Conservation (phyloP, 345 rosid genomes). For the Eutrema yunnanense region DNA sequence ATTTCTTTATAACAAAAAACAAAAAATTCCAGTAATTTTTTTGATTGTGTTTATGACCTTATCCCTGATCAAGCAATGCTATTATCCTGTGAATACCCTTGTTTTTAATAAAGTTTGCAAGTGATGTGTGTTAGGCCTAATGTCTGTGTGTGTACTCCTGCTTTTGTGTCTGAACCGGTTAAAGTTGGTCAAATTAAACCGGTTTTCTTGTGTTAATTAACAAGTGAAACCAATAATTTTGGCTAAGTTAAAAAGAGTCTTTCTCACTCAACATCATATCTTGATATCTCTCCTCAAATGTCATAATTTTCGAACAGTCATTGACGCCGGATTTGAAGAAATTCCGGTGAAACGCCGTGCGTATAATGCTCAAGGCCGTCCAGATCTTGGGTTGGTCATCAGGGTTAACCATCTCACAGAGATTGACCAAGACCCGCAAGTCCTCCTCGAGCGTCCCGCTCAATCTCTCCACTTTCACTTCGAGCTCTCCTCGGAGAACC, state of each 20-base stretch:
- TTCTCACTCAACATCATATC: not conserved
- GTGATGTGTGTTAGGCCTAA: not conserved
- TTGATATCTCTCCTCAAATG: conserved; percentile 8
- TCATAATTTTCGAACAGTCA: not conserved
- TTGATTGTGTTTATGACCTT: not conserved
- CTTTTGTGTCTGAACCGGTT: conserved; percentile 3
- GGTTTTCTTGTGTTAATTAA: not conserved
- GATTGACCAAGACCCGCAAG: conserved; percentile 44
- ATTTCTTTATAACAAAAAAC: not conserved
- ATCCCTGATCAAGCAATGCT: not conserved
- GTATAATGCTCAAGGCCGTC: conserved; percentile 64
- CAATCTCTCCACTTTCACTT: conserved; percentile 23
- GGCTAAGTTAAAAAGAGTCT: not conserved
- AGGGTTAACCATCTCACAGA: conserved; percentile 41
- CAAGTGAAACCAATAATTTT: not conserved
- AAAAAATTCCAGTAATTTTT: not conserved
- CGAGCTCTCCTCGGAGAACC: conserved; percentile 23
- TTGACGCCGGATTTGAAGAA: conserved; percentile 3
- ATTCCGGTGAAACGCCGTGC: not conserved
- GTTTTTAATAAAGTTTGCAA: not conserved
- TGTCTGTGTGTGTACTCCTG: no score
- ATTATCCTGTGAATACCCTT: not conserved
- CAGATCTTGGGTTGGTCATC: conserved; percentile 57
- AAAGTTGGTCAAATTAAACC: not conserved
- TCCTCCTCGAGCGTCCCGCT: conserved; percentile 23